These are phyloP conservation scores for Aspergillus coremiiformis DNA, from an alignment of 495 filamentous ascomycete species.

Conservation along the genomic window DNA sequence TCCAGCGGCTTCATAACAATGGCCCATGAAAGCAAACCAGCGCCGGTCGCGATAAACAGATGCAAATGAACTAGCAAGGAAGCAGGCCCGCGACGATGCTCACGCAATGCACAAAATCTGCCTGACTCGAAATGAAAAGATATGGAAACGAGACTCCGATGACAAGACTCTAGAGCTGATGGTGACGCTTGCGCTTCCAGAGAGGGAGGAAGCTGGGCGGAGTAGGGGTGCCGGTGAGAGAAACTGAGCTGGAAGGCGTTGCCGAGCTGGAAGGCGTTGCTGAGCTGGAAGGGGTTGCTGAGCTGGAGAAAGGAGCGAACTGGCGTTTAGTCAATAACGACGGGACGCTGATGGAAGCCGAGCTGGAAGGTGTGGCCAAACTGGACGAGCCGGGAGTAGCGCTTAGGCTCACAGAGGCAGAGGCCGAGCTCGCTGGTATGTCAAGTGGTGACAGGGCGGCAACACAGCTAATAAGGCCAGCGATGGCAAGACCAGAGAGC, in stretches of 20 bases:
- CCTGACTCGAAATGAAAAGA: neutral
- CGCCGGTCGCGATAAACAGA: neutral
- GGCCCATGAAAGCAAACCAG: neutral
- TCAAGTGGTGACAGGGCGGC: neutral
- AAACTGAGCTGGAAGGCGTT: neutral
- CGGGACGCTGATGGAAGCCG: neutral
- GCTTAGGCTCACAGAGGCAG: neutral
- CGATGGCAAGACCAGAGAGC: neutral
- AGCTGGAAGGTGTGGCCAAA: neutral
- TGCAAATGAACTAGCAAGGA: neutral
- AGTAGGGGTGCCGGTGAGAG: neutral
- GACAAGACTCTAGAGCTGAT: neutral
- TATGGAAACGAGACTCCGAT: neutral
- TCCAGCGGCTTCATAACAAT: too few relatives aligned
- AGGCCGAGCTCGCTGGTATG: neutral
- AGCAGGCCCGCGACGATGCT: neutral
- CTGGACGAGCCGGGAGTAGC: neutral
- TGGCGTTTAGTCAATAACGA: neutral
- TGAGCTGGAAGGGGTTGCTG: neutral
- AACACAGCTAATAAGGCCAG: neutral
- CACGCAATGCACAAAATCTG: neutral
- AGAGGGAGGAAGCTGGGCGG: neutral
- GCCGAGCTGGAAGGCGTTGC: neutral
- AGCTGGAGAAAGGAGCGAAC: neutral
- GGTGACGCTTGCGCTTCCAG: neutral